Evolutionary conservation across 2,329 filamentous ascomycete species (phyloP).

Genomic region (Phaeosphaeriaceae sp.): DNA sequence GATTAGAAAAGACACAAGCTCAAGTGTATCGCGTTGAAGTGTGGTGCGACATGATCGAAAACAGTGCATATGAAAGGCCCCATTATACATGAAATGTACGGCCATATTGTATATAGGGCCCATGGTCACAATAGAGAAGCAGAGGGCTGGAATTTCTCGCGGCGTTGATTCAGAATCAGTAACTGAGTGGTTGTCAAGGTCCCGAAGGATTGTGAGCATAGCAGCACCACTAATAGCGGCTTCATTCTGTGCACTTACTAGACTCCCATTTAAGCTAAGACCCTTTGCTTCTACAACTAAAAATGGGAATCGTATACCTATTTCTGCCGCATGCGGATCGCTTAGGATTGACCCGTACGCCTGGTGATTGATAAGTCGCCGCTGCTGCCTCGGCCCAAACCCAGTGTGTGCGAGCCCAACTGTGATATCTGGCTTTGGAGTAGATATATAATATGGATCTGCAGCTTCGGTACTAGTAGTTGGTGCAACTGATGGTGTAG

Average conservation of each 20-base stretch:
- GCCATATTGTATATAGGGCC: slow-evolving; percentile 15
- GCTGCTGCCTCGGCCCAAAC: slow-evolving; percentile 11
- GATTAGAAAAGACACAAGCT: not conserved
- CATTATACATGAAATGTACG: slow-evolving; percentile 9
- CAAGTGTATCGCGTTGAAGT: not conserved
- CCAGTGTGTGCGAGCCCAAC: slow-evolving; percentile 18
- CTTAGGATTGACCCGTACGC: slow-evolving; percentile 15
- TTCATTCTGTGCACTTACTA: slow-evolving; percentile 27
- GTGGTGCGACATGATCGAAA: not conserved
- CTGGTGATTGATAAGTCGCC: slow-evolving; percentile 15
- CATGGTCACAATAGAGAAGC: slow-evolving; percentile 1
- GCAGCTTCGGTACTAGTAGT: slow-evolving; percentile 26
- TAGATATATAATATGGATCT: slow-evolving; percentile 24
- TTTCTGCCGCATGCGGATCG: slow-evolving; percentile 22
- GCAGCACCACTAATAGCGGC: slow-evolving; percentile 21
- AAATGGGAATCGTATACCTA: slow-evolving; percentile 25
- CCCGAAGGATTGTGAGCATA: slow-evolving; percentile 22
- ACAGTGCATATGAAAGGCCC: not conserved
- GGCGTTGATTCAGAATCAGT: not conserved
- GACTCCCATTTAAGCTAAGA: slow-evolving; percentile 15
- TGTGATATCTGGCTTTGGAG: slow-evolving; percentile 24
- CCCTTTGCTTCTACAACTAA: slow-evolving; percentile 23
- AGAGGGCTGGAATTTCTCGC: not conserved
- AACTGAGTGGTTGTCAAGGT: too few relatives aligned
- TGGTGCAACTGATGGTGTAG: slow-evolving; percentile 14